phyloP scores from a whole-genome alignment of 768 basidiomycete species.

The Rhodocollybia butyracea region DNA sequence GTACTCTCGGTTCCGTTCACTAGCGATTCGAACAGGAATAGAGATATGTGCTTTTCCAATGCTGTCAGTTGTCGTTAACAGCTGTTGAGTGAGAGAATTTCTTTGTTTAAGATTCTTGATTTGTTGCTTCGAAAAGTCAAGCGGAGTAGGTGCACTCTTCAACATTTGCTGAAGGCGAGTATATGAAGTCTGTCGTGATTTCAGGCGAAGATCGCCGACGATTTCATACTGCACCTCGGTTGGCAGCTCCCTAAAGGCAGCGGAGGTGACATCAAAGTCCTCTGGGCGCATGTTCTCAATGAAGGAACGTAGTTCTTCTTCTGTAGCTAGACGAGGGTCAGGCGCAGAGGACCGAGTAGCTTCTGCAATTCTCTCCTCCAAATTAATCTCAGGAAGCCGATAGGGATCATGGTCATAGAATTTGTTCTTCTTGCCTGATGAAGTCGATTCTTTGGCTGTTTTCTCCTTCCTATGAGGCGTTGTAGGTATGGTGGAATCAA shows the following conservation, averaged over 20 bases:
- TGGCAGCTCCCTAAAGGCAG: slow-evolving; percentile 88
- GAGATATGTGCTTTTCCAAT: slow-evolving; percentile 88
- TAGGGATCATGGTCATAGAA: slow-evolving; percentile 90
- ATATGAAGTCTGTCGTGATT: slow-evolving; percentile 93
- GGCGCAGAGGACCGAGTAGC: slow-evolving; percentile 60
- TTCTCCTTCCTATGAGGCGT: slow-evolving; percentile 44
- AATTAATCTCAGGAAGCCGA: slow-evolving; percentile 78
- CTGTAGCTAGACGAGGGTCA: slow-evolving; percentile 93
- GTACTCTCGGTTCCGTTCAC: slow-evolving; percentile 93
- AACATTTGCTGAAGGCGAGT: slow-evolving; percentile 91
- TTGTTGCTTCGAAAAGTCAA: slow-evolving; percentile 97
- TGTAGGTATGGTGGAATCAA: slow-evolving; percentile 51
- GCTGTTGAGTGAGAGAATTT: slow-evolving; percentile 89
- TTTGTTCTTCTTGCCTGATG: slow-evolving; percentile 56
- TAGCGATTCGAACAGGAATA: slow-evolving; percentile 92
- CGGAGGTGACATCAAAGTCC: slow-evolving; percentile 89
- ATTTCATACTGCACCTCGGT: slow-evolving; percentile 99
- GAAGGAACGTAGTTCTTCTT: slow-evolving; percentile 88
- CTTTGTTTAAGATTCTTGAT: slow-evolving; percentile 87
- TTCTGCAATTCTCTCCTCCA: slow-evolving; percentile 60
- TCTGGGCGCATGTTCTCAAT: slow-evolving; percentile 96
- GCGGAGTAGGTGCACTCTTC: slow-evolving; percentile 66
- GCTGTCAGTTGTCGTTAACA: slow-evolving; percentile 87
- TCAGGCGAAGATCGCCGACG: slow-evolving; percentile 90
- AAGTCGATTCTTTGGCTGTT: slow-evolving; percentile 32